Conservation (phyloP, 768 basidiomycete genomes). For the Leccinum subtestaceum region DNA sequence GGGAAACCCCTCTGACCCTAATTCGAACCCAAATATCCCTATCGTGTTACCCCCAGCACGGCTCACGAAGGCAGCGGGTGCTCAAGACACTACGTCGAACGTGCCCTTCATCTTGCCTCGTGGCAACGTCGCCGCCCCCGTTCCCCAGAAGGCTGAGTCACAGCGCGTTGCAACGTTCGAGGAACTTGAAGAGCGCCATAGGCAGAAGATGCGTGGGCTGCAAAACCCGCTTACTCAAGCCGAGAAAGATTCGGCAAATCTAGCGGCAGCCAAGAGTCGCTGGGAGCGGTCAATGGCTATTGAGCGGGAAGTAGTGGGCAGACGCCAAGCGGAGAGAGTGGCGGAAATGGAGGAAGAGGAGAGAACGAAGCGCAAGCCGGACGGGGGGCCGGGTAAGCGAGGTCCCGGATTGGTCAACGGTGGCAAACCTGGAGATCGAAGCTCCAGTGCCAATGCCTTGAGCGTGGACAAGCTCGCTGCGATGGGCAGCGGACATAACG, state of each 20-base stretch:
- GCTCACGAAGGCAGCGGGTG: slow-evolving; percentile 35
- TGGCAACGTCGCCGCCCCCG: slow-evolving; percentile 36
- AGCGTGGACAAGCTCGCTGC: slow-evolving; percentile 61
- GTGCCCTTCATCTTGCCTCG: slow-evolving; percentile 46
- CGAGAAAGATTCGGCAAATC: slow-evolving; percentile 70
- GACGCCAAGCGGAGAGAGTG: slow-evolving; percentile 70
- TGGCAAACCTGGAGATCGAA: slow-evolving; percentile 35
- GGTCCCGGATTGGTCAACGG: slow-evolving; percentile 29
- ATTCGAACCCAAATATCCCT: slow-evolving; percentile 27
- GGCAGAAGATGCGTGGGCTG: slow-evolving; percentile 76
- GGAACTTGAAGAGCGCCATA: slow-evolving; percentile 82
- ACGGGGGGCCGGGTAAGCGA: slow-evolving; percentile 40
- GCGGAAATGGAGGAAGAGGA: slow-evolving; percentile 48
- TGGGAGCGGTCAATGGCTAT: slow-evolving; percentile 78
- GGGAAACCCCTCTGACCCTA: slow-evolving; percentile 18
- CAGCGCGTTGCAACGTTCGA: slow-evolving; percentile 77
- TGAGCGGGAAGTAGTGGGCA: slow-evolving; percentile 73
- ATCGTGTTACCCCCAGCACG: slow-evolving; percentile 31
- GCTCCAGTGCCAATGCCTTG: slow-evolving; percentile 35
- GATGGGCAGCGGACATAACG: slow-evolving; percentile 30
- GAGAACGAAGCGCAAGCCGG: slow-evolving; percentile 44
- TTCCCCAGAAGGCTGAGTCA: slow-evolving; percentile 48
- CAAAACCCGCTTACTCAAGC: slow-evolving; percentile 84
- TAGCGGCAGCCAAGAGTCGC: slow-evolving; percentile 70
- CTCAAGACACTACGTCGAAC: slow-evolving; percentile 35